phyloP scores from a whole-genome alignment of 805 yeast genomes.

The Candida ponderosae region DNA sequence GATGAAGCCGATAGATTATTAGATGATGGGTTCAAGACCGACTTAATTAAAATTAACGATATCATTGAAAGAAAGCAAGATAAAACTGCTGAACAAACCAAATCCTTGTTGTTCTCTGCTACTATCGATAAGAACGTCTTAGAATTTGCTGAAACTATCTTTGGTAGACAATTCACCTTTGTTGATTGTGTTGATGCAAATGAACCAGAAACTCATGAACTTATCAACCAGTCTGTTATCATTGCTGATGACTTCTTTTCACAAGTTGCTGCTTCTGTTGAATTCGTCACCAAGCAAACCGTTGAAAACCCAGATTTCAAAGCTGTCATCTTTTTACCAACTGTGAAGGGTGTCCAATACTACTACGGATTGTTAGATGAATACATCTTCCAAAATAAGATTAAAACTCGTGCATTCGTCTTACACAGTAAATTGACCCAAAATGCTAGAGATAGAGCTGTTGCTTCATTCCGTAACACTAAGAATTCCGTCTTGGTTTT shows the following conservation, averaged over 20 bases:
- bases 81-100: constrained; percentile 32
- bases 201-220: constrained; percentile 74
- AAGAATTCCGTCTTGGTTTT: constrained; percentile 58
- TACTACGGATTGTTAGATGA: constrained; percentile 35
- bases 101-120: constrained; percentile 79
- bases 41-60: constrained; percentile 49
- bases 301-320: constrained; percentile 44
- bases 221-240: constrained; percentile 61
- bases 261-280: constrained; percentile 48
- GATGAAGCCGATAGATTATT: constrained; percentile 91
- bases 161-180: constrained; percentile 48
- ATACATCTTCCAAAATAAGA: constrained; percentile 12
- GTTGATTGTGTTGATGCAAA: constrained; percentile 70
- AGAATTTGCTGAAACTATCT: constrained; percentile 50
- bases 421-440: constrained; percentile 77
- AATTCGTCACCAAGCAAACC: constrained; percentile 35
- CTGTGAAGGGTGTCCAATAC: constrained; percentile 60
- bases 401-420: no score
- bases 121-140: constrained; percentile 69
- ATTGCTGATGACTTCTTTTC: constrained; percentile 48
- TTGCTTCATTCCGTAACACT: constrained; percentile 42
- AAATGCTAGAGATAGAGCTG: constrained; percentile 52
- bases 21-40: constrained; percentile 72
- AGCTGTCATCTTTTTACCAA: constrained; percentile 78
- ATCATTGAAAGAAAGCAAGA: constrained; percentile 28